A percentile compares a stretch with the other conserved stretches of the same genome.
Evolutionary conservation across 208 protist species (phyloP).

Genomic region (Polymyxa betae): DNA sequence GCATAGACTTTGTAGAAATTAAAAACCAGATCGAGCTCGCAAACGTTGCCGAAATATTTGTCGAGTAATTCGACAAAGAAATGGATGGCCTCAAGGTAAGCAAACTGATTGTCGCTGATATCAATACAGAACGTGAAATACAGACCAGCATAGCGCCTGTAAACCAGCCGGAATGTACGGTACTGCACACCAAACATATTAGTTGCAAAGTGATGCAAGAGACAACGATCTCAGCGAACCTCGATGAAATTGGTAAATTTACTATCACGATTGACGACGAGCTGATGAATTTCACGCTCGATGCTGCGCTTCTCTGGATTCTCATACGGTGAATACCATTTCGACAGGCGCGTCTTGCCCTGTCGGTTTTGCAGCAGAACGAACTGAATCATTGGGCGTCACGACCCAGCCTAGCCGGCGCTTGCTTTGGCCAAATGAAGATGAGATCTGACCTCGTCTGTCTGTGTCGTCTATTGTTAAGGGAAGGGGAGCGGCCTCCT

Average conservation of each 20-base stretch:
- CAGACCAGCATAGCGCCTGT: conserved; percentile 98
- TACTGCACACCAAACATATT: conserved; percentile 69
- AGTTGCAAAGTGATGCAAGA: not conserved
- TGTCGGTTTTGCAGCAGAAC: conserved; percentile 97
- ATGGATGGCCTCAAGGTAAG: conserved; percentile 96
- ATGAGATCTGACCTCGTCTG: too few relatives aligned
- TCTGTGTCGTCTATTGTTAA: too few relatives aligned
- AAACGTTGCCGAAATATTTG: conserved; percentile 99
- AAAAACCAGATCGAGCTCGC: conserved; percentile 99
- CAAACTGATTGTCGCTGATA: conserved; percentile 95
- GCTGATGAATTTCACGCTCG: conserved; percentile 90
- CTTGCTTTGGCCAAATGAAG: too few relatives aligned
- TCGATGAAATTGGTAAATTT: conserved; percentile 96
- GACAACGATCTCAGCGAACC: conserved; percentile 60
- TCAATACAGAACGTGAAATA: conserved; percentile 98
- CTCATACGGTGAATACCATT: conserved; percentile 94
- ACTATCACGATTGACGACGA: conserved; percentile 84
- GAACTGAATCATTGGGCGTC: conserved; percentile 89
- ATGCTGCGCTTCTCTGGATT: conserved; percentile 90
- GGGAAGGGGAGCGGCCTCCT: too few relatives aligned
- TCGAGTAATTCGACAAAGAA: conserved; percentile 95
- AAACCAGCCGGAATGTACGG: conserved; percentile 92
- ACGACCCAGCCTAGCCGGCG: too few relatives aligned
- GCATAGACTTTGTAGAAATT: conserved; percentile 98
- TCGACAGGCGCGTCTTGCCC: conserved; percentile 96